Conservation (phyloP, 2,329 filamentous ascomycete species). For the Arthrobotrys sinensis region DNA sequence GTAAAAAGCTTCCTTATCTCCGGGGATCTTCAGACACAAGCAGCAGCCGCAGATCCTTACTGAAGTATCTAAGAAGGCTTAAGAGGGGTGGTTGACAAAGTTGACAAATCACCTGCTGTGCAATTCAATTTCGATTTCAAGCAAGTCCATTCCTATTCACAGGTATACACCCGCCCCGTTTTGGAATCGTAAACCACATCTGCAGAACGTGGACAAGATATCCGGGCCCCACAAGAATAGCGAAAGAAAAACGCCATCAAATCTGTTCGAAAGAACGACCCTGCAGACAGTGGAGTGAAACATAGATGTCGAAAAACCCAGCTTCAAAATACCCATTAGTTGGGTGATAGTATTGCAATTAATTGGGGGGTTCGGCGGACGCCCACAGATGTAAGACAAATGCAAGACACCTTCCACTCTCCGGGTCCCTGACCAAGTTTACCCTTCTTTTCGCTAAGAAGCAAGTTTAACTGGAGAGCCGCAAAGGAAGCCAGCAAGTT, state of each 20-base stretch:
- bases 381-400: constrained; percentile 40
- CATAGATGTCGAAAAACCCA: background rate
- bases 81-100: constrained; percentile 11
- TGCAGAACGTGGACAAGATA: constrained; percentile 20
- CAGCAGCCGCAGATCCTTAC: constrained; percentile 36
- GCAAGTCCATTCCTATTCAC: constrained; percentile 1
- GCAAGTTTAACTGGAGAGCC: constrained; percentile 25
- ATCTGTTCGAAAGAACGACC: background rate
- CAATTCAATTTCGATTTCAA: constrained; percentile 25
- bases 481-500: background rate
- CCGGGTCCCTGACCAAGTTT: constrained; percentile 47
- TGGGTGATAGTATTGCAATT: background rate
- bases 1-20: constrained; percentile 38
- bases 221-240: constrained; percentile 17
- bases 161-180: constrained; percentile 11
- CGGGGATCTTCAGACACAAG: constrained; percentile 10
- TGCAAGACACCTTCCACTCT: constrained; percentile 36
- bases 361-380: background rate
- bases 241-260: background rate
- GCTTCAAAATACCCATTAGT: constrained; percentile 5
- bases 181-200: constrained; percentile 19
- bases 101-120: constrained; percentile 43
- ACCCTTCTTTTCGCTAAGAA: constrained; percentile 34
- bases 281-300: background rate
- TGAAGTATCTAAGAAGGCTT: background rate